phyloP scores from a whole-genome alignment of 163 green algal species.

The Chlorella variabilis region DNA sequence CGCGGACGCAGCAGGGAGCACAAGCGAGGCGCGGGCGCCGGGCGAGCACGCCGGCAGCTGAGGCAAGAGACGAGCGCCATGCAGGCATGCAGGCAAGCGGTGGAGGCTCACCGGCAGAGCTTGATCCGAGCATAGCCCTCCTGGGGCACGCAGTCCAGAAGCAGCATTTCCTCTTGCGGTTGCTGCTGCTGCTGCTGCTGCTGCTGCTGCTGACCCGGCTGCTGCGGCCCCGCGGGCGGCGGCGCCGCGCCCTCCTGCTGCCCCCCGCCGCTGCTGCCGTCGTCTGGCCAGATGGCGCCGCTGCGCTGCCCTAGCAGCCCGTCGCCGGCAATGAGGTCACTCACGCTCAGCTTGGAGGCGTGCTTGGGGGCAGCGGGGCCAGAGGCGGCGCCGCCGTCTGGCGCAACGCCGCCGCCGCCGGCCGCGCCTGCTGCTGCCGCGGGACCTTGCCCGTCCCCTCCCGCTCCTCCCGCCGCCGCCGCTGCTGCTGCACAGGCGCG shows the following conservation, averaged over 20 bases:
- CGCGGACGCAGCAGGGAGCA: too few relatives aligned
- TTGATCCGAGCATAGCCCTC: slow-evolving; percentile 78
- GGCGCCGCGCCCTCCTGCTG: not conserved
- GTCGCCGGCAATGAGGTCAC: slow-evolving; percentile 22
- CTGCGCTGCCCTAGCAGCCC: not conserved
- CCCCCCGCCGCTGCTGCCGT: too few relatives aligned
- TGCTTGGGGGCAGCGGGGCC: not conserved
- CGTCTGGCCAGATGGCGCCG: not conserved
- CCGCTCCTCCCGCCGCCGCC: not conserved
- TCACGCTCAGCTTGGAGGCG: slow-evolving; percentile 16
- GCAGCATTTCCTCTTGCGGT: slow-evolving; percentile 31
- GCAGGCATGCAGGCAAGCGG: not conserved
- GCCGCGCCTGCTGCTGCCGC: not conserved
- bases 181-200: not conserved
- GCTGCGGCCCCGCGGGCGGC: not conserved
- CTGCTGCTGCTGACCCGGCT: slow-evolving; percentile 27
- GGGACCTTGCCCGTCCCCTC: too few relatives aligned
- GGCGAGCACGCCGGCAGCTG: too few relatives aligned
- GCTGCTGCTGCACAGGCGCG: not conserved
- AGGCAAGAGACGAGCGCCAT: too few relatives aligned
- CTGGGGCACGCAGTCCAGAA: slow-evolving; percentile 63
- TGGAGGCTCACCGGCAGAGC: slow-evolving; percentile 59
- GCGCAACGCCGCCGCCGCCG: not conserved
- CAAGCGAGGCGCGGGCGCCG: too few relatives aligned
- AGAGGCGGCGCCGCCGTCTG: not conserved